Evolutionary conservation across 352 stramenopile genomes (phyloP).

Genomic region (Phytophthora macrochlamydospora): DNA sequence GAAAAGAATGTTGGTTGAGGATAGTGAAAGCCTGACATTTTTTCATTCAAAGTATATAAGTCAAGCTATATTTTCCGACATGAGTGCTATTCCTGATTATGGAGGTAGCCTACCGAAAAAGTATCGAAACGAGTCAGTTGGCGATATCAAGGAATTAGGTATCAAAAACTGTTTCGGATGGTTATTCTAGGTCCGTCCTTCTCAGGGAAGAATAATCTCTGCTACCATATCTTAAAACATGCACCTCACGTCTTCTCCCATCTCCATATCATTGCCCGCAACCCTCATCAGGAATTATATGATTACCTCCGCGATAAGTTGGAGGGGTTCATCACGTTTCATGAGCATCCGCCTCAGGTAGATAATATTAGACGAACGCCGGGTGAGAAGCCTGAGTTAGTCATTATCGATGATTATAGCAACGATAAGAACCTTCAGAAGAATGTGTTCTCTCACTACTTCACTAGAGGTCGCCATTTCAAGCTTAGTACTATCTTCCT

Average conservation of each 20-base stretch:
- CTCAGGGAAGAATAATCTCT: constrained; percentile 15
- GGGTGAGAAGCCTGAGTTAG: constrained; percentile 7
- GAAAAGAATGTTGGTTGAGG: neutral
- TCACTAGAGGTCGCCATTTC: neutral
- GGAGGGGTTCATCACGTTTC: constrained; percentile 4
- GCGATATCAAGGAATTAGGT: constrained; percentile 1
- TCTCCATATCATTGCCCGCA: constrained; percentile 11
- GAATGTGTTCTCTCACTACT: constrained; percentile 3
- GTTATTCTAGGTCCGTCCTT: neutral
- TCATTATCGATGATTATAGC: constrained; percentile 19
- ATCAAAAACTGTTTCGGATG: constrained; percentile 16
- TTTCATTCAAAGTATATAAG: neutral
- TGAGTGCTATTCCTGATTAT: constrained; percentile 2
- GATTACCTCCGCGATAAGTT: constrained; percentile 9
- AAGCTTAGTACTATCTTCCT: neutral
- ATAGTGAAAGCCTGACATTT: neutral
- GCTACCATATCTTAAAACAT: constrained; percentile 3
- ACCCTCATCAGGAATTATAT: constrained; percentile 4
- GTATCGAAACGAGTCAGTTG: neutral
- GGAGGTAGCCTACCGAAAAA: constrained; percentile 5
- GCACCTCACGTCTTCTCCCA: constrained; percentile 7
- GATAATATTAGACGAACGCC: neutral
- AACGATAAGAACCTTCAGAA: constrained; percentile 12
- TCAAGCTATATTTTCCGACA: neutral
- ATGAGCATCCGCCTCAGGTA: constrained; percentile 6